Evolutionary conservation across 257 asterid genomes (phyloP).

Genomic region (Solanum tarijense): DNA sequence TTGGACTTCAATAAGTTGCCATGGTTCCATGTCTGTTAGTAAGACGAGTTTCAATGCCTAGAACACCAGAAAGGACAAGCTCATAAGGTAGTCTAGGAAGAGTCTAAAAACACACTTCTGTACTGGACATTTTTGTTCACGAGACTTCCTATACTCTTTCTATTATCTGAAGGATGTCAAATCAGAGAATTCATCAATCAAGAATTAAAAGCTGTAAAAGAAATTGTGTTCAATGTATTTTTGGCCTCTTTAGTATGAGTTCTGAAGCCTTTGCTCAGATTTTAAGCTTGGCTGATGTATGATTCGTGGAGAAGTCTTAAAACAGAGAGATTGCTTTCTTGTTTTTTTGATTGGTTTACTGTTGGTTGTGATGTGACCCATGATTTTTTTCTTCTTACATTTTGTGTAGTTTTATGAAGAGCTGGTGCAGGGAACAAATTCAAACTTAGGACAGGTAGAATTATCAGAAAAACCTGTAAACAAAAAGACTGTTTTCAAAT

Average conservation of each 20-base stretch:
- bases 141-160: neutral
- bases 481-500: constrained; percentile 60
- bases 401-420: constrained; percentile 69
- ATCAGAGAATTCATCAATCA: neutral
- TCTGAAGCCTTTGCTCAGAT: neutral
- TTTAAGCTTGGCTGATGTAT: neutral
- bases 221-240: neutral
- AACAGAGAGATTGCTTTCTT: neutral
- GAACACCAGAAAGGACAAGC: neutral
- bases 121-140: neutral
- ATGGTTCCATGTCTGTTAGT: neutral
- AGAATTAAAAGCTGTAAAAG: neutral
- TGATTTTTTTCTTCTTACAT: neutral
- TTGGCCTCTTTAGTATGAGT: neutral
- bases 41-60: neutral
- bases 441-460: constrained; percentile 22
- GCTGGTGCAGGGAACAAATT: constrained; percentile 48
- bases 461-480: constrained; percentile 39
- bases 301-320: neutral
- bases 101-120: neutral
- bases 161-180: neutral
- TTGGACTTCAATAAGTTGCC: neutral
- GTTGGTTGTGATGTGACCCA: neutral
- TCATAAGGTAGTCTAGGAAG: neutral
- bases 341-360: neutral